Evolutionary conservation across 176 grass and related monocot species (phyloP), one percentile per base, ranked within the genome.

Genomic region (Guadua angustifolia): DNA sequence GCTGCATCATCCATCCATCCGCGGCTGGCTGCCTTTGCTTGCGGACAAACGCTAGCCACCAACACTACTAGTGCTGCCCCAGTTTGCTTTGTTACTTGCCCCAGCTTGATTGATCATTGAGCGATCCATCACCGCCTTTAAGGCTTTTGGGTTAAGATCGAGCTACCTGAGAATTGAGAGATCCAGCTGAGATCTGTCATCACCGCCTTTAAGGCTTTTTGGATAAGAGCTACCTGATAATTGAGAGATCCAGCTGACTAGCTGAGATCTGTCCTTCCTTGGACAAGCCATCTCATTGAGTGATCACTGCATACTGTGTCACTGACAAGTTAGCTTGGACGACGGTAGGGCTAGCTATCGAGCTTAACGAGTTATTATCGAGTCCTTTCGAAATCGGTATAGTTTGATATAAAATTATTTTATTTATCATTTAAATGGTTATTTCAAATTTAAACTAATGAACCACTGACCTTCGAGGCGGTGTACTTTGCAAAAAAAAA

Each of bases 41-140:
- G 35, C 77, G 45, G 77, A 74, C 77, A 74, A 80, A 63, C 76
- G 32, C 84, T 86, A 22, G 65, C 56, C 75, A 73, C 75, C 75
- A 60, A 45, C 22, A 5, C 0, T 29, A 29, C 7, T 7, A 0
- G 29, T 51, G 24, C 2, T 18, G 35, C 7, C 21, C 43, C 58
- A 25, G 14, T 26, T 3, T 73, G 72, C 9, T 21, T 1, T 19
- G 15, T 21, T 55, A 12, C 73, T 15, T 42, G 33, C 56, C 38
- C 74, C 21, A 5, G 19, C 39, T 29, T 13, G 32, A 57, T 40
- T 35, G n/a, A 57, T 13, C 32, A 57, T 25, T 5, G 9, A 43
- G 22, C 40, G 0, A 42, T 24, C 22, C 0, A 22, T 15, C 69
- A 1, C 47, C 29, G 5, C 67, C 9, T 32, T 19, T 10, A 74